Conservation (phyloP, 1,139 yeast genomes). For the Yamadazyma friedrichii region DNA sequence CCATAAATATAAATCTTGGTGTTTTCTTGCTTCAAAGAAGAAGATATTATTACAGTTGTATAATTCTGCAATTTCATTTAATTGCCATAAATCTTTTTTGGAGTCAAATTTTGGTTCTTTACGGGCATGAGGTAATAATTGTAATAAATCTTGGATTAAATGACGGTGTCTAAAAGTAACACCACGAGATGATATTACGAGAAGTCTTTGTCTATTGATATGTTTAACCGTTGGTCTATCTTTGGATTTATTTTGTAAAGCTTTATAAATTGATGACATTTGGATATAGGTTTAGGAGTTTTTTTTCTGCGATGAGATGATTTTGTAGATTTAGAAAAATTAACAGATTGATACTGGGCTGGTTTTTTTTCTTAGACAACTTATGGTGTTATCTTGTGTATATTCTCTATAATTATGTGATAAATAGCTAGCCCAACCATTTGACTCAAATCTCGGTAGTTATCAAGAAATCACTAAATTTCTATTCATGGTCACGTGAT, state of each 20-base stretch:
- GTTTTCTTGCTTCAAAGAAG: conserved; percentile 95
- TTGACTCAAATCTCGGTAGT: too few species aligned
- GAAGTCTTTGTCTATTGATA: conserved; percentile 76
- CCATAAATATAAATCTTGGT: conserved; percentile 94
- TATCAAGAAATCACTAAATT: too few species aligned
- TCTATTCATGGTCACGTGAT: too few species aligned
- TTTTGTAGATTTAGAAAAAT: too few species aligned
- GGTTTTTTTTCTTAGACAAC: too few species aligned
- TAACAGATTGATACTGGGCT: too few species aligned
- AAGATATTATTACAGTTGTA: conserved; percentile 95
- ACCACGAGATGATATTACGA: conserved; percentile 91
- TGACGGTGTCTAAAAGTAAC: conserved; percentile 95
- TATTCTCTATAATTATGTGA: too few species aligned
- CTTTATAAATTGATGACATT: conserved; percentile 70
- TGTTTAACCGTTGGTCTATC: conserved; percentile 53
- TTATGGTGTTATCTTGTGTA: too few species aligned
- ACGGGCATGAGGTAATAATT: conserved; percentile 89
- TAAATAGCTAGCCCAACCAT: too few species aligned
- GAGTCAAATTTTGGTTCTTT: conserved; percentile 96
- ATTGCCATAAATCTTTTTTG: conserved; percentile 82
- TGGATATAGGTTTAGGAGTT: conserved; percentile 2
- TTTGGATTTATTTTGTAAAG: conserved; percentile 52
- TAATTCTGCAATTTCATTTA: conserved; percentile 93
- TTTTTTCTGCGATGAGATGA: conserved; percentile 6
- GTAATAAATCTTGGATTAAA: conserved; percentile 75